Conservation (phyloP, 2,329 filamentous ascomycete species). For the Cercospora berteroae region DNA sequence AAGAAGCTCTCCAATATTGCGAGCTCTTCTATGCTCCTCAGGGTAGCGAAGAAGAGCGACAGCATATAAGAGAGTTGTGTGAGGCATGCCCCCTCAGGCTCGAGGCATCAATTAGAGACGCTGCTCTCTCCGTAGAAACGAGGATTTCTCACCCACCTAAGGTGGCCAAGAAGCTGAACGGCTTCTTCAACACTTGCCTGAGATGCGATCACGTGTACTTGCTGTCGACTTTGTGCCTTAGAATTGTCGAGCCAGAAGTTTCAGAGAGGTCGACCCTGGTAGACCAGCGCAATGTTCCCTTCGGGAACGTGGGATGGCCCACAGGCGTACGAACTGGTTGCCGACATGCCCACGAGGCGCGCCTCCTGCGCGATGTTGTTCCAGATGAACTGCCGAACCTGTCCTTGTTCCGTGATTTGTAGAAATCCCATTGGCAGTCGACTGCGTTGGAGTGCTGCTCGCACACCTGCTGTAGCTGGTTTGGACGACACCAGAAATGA, state of each 20-base stretch:
- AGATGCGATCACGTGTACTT: not conserved
- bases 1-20: not conserved
- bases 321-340: slow-evolving; percentile 13
- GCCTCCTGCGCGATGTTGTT: slow-evolving; percentile 62
- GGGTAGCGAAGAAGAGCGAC: not conserved
- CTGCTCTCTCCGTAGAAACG: not conserved
- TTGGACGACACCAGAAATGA: slow-evolving; percentile 68
- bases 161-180: not conserved
- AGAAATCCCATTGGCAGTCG: slow-evolving; percentile 70
- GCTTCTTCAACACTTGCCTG: not conserved
- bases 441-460: slow-evolving; percentile 67
- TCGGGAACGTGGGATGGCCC: not conserved
- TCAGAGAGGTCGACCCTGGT: slow-evolving; percentile 2
- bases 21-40: not conserved
- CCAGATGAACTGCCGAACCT: slow-evolving; percentile 68
- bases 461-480: slow-evolving; percentile 73
- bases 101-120: not conserved
- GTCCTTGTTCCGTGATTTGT: slow-evolving; percentile 58
- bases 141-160: not conserved
- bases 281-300: slow-evolving; percentile 6
- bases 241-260: not conserved
- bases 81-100: not conserved
- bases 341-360: slow-evolving; percentile 57
- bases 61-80: not conserved
- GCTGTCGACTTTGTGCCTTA: not conserved